Evolutionary conservation across 1,284 basidiomycete species (phyloP).

Genomic region (Kwoniella shivajii): DNA sequence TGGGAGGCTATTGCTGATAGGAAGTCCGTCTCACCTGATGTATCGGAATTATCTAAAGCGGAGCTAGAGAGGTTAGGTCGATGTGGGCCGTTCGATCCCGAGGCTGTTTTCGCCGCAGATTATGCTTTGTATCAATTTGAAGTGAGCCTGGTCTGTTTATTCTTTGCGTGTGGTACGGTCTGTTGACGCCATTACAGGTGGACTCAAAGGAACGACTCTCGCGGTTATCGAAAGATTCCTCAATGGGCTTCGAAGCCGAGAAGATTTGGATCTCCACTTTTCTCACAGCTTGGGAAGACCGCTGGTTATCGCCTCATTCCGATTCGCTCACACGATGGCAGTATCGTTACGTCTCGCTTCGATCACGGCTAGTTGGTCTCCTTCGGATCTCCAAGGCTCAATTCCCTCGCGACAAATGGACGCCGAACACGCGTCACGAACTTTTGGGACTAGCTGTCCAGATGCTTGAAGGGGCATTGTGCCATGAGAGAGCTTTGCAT

Average conservation of each 20-base stretch:
- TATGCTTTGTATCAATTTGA: background rate
- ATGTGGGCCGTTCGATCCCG: background rate
- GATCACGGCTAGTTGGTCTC: background rate
- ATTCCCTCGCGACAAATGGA: background rate
- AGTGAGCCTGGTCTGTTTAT: background rate
- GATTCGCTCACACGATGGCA: constrained; percentile 1
- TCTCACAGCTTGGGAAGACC: background rate
- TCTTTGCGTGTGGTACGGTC: background rate
- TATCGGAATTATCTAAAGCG: background rate
- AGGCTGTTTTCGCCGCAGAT: background rate
- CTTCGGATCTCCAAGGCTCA: background rate
- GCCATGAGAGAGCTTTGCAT: constrained; percentile 4
- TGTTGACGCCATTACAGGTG: background rate
- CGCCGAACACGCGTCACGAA: background rate
- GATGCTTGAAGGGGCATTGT: constrained; percentile 1
- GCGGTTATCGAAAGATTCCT: background rate
- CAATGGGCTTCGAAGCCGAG: background rate
- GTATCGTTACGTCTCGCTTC: constrained; percentile 1
- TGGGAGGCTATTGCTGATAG: constrained; percentile 3
- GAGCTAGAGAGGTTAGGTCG: background rate
- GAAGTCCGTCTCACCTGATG: background rate
- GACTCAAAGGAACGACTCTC: constrained; percentile 2
- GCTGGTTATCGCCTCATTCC: background rate
- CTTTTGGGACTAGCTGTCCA: background rate
- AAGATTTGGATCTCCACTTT: background rate